A percentile compares a stretch with the other conserved stretches of the same genome.
These are phyloP conservation scores for Penicillium occitanis DNA, from an alignment of 2,329 filamentous ascomycete species.

Conservation along the genomic window DNA sequence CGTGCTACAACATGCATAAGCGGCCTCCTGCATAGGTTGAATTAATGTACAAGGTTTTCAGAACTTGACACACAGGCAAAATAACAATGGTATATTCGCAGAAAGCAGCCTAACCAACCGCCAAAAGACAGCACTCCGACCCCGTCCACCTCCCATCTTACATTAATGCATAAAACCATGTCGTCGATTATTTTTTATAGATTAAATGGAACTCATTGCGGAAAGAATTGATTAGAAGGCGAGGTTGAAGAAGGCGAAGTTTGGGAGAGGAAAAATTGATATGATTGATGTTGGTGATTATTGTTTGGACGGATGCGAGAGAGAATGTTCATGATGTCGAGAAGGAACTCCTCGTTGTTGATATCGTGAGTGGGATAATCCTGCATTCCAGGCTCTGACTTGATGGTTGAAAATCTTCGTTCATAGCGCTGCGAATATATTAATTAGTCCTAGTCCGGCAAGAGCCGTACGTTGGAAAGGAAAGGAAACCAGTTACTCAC, in stretches of 20 bases:
- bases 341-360: constrained; percentile 38
- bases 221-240: constrained; percentile 6
- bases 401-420: constrained; percentile 24
- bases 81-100: constrained; percentile 1
- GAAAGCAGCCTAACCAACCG: neutral
- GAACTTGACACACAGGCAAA: neutral
- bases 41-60: constrained; percentile 5
- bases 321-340: constrained; percentile 41
- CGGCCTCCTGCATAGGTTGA: neutral
- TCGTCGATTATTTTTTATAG: neutral
- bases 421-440: neutral
- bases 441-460: neutral
- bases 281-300: neutral
- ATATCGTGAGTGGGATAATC: constrained; percentile 24
- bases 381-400: neutral
- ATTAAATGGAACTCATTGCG: neutral
- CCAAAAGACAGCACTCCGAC: neutral
- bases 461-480: neutral
- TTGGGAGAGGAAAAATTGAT: neutral
- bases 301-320: constrained; percentile 34
- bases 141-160: neutral
- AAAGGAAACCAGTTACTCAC: constrained; percentile 39
- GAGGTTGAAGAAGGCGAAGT: neutral
- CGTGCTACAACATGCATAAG: no score
- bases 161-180: neutral